phyloP scores from a whole-genome alignment of 2,329 filamentous ascomycete genomes.

The Pseudocercospora musae region DNA sequence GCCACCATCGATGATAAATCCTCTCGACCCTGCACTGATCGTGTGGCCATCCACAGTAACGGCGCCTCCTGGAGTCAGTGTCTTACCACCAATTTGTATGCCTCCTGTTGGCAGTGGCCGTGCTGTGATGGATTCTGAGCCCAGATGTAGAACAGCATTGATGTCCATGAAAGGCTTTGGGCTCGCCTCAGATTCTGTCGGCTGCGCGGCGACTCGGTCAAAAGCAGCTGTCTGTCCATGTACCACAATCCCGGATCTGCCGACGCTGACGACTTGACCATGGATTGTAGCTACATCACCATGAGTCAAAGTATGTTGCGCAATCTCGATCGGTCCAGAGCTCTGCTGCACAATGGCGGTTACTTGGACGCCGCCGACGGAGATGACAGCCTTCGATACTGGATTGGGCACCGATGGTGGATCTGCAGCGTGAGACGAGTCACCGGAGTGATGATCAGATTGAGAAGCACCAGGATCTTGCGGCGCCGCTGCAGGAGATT shows the following conservation, averaged over 20 bases:
- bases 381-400: neutral
- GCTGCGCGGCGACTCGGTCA: neutral
- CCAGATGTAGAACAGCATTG: neutral
- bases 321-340: neutral
- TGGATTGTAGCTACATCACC: neutral
- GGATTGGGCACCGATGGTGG: neutral
- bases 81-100: neutral
- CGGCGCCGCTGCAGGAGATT: neutral
- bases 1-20: neutral
- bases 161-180: neutral
- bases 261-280: neutral
- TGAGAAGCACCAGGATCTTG: neutral
- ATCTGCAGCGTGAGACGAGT: neutral
- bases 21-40: neutral
- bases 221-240: conserved; percentile 1
- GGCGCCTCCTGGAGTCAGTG: neutral
- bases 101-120: neutral
- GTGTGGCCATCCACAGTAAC: neutral
- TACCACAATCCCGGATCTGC: neutral
- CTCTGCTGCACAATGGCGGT: neutral
- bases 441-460: neutral
- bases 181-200: neutral
- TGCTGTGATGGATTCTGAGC: neutral
- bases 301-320: neutral
- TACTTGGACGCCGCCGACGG: neutral